Conservation (phyloP, 192 early-diverging fungal species). For the Backusella morwellensis region DNA sequence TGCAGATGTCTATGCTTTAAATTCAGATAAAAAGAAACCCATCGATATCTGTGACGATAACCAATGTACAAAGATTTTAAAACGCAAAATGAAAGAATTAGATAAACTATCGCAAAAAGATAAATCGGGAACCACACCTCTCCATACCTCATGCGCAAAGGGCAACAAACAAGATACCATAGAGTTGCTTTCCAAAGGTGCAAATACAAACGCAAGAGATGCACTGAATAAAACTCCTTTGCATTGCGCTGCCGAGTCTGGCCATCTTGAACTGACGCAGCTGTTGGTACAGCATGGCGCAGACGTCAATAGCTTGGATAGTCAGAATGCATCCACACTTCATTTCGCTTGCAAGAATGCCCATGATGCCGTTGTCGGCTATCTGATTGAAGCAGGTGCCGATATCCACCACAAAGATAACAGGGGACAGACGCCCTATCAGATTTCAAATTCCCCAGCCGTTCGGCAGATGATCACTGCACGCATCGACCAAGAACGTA, state of each 20-base stretch:
- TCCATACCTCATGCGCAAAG: constrained; percentile 48
- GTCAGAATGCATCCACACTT: constrained; percentile 59
- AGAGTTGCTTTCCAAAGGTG: constrained; percentile 55
- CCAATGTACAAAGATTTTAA: constrained; percentile 40
- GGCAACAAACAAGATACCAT: constrained; percentile 50
- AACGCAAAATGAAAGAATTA: constrained; percentile 32
- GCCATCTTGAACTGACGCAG: constrained; percentile 44
- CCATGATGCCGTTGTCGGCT: constrained; percentile 42
- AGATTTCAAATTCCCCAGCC: constrained; percentile 32
- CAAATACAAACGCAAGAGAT: constrained; percentile 65
- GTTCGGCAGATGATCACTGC: constrained; percentile 22
- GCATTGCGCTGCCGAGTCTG: constrained; percentile 52
- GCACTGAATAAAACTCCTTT: constrained; percentile 63
- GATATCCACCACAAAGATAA: constrained; percentile 43
- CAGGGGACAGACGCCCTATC: constrained; percentile 56
- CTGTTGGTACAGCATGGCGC: constrained; percentile 56
- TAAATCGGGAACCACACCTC: constrained; percentile 45
- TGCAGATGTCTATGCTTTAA: constrained; percentile 56
- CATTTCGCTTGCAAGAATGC: constrained; percentile 66
- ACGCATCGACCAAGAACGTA: constrained; percentile 26
- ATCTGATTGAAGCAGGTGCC: constrained; percentile 48
- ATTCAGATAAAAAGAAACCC: constrained; percentile 40
- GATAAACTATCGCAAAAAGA: constrained; percentile 39
- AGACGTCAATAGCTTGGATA: constrained; percentile 54
- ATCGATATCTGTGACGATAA: constrained; percentile 47